A percentile compares a stretch with the other conserved stretches of the same genome.
Conservation (phyloP, 192 early-diverging fungal species). For the Coemansia sp. region DNA sequence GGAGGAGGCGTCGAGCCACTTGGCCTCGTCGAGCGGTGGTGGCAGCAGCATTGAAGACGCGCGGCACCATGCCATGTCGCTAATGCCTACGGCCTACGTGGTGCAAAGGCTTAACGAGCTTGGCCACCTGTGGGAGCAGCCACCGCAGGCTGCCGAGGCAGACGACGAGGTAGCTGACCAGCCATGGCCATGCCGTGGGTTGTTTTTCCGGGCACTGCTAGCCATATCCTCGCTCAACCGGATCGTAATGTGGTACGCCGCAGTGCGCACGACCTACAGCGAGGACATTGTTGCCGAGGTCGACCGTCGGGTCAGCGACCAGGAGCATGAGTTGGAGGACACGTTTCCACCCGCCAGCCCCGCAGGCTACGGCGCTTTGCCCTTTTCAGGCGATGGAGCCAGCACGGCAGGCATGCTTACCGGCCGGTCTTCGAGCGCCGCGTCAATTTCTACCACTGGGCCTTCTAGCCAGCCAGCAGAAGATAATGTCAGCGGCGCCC, state of each 20-base stretch:
- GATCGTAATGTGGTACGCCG: slow-evolving; percentile 42
- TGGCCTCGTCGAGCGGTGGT: background rate
- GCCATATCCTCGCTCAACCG: slow-evolving; percentile 52
- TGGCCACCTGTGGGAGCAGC: slow-evolving; percentile 35
- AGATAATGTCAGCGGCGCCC: background rate
- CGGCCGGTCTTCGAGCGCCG: background rate
- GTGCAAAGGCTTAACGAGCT: slow-evolving; percentile 34
- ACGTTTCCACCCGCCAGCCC: background rate
- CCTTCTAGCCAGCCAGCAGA: background rate
- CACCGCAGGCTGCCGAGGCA: background rate
- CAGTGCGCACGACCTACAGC: slow-evolving; percentile 37
- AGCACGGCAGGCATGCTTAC: background rate
- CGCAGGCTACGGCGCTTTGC: background rate
- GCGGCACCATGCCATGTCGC: slow-evolving; percentile 5
- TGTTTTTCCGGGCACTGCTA: slow-evolving; percentile 39
- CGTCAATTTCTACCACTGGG: background rate
- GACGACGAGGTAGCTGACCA: background rate
- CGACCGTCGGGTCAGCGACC: slow-evolving; percentile 4
- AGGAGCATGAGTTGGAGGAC: background rate
- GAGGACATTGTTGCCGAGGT: slow-evolving; percentile 35
- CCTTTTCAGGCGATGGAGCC: background rate
- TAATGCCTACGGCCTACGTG: slow-evolving; percentile 41
- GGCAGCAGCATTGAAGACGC: slow-evolving; percentile 13
- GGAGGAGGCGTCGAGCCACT: slow-evolving; percentile 14
- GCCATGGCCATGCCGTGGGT: slow-evolving; percentile 46